Base-by-base conservation (phyloP, 2,329 filamentous ascomycete genomes). In the Cladophialophora yegresii region DNA sequence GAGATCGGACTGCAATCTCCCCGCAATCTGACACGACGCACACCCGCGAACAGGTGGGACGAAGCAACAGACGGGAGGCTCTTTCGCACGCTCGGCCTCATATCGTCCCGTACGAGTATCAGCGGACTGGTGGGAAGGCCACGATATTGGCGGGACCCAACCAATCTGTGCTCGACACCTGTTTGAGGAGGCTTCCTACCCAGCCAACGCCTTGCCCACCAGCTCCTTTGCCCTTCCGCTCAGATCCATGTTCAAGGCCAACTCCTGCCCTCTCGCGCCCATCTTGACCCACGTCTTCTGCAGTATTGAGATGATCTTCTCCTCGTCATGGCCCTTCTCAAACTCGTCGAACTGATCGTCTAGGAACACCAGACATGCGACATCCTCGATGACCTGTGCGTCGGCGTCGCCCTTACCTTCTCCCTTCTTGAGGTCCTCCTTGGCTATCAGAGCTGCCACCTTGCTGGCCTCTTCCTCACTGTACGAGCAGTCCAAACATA, bases 301-400 rank as follows among this genome's bases (percentile, higher is more conserved):
- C 62, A 72, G 26, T 13, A 72, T 71, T 13, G 57, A 50, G 8
- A 70, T 54, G 32, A 72, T 71, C 61, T 95, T 96, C 57, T 87
- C 88, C 77, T 93, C 90, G 72, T 92, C 89, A 43, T 68, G 68
- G 0, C 56, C 63, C 73, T 83, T 82, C 80, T 91, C 89, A 77
- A 95, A 96, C 57, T 84, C 85, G 72, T 93, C 91, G 68, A 96
- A 89, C 74, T 95, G 90, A 74, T 93, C 91, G 74, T 95, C 91
- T 69, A 96, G 78, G 75, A 96, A 96, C 30, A 96, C 91, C 61
- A 96, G 78, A 74, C 91, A 96, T 2, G 92, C 92, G 53, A 92
- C 89, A 77, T 96, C 92, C 79, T 96, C 92, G 67, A 96, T 81
- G 6, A 85, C 82, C 80, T 93, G 89, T 61, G 88, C 87, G 75